phyloP scores from a whole-genome alignment of 176 grass and related monocot genomes.

The Pontederia paniculata region DNA sequence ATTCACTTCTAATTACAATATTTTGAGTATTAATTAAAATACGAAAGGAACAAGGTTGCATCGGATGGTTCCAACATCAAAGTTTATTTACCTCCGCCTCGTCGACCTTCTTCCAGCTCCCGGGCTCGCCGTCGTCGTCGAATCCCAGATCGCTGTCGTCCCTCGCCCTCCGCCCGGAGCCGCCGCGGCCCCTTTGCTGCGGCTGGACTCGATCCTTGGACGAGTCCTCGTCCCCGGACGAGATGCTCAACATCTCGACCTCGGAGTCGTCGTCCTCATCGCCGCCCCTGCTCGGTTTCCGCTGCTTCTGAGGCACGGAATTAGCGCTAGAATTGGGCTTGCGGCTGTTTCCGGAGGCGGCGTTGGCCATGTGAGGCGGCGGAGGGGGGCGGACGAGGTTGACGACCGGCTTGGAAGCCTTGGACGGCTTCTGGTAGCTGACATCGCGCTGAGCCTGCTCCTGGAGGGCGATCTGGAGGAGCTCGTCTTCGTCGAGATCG shows the following conservation, averaged over 20 bases:
- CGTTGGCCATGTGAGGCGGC: conserved; percentile 10
- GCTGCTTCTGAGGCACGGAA: conserved; percentile 20
- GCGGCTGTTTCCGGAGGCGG: not conserved
- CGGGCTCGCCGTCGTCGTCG: conserved; percentile 69
- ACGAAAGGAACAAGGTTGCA: too few species aligned
- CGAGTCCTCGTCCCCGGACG: conserved; percentile 87
- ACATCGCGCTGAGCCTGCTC: conserved; percentile 88
- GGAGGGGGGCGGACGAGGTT: conserved; percentile 70
- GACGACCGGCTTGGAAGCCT: conserved; percentile 67
- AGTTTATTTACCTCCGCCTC: conserved; percentile 65
- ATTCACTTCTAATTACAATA: too few species aligned
- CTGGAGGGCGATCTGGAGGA: conserved; percentile 93
- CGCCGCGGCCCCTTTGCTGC: conserved; percentile 28
- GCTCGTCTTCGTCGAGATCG: conserved; percentile 91
- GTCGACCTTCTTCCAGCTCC: conserved; percentile 96
- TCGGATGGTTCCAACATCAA: too few species aligned
- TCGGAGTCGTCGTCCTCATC: conserved; percentile 96
- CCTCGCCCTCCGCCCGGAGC: conserved; percentile 28
- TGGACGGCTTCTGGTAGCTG: conserved; percentile 67
- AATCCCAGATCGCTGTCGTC: conserved; percentile 56
- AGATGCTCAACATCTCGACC: conserved; percentile 89
- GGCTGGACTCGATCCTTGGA: conserved; percentile 47
- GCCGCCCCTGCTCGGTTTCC: conserved; percentile 43
- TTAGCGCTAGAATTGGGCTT: conserved; percentile 10
- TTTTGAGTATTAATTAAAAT: too few species aligned